These are phyloP conservation scores for Fusarium tricinctum DNA, from an alignment of 2,329 filamentous ascomycete species.

Conservation along the genomic window DNA sequence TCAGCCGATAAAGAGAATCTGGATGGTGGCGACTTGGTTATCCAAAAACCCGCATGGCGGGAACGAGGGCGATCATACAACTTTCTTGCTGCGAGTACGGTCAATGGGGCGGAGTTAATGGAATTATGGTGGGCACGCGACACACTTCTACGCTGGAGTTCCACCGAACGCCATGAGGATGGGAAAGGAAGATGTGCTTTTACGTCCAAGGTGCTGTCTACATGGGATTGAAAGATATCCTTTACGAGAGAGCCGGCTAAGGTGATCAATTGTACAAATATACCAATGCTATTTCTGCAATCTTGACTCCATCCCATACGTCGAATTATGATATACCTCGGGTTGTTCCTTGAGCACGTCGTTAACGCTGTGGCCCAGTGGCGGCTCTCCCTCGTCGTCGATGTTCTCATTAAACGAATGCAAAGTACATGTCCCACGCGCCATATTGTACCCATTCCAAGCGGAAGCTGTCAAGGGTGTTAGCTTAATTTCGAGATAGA, in stretches of 20 bases:
- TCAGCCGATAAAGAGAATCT: constrained; percentile 26
- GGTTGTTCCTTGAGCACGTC: constrained; percentile 65
- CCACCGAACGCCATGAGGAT: constrained; percentile 33
- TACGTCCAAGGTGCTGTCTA: constrained; percentile 19
- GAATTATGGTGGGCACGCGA: constrained; percentile 48
- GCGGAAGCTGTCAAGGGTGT: constrained; percentile 72
- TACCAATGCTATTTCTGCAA: constrained; percentile 43
- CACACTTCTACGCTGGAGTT: constrained; percentile 45
- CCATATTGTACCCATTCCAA: constrained; percentile 83
- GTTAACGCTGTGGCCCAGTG: constrained; percentile 70
- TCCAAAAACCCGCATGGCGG: constrained; percentile 28
- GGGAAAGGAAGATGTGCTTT: constrained; percentile 29
- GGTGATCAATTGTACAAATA: constrained; percentile 48
- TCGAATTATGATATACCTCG: constrained; percentile 45
- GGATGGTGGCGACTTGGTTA: constrained; percentile 39
- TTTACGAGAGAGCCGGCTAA: constrained; percentile 14
- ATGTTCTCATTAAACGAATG: constrained; percentile 81
- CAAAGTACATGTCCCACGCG: constrained; percentile 80
- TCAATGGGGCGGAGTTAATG: constrained; percentile 49
- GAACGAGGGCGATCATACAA: constrained; percentile 39
- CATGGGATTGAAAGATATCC: constrained; percentile 26
- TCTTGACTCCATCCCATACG: constrained; percentile 27
- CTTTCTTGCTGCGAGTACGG: constrained; percentile 46
- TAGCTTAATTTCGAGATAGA: constrained; percentile 13
- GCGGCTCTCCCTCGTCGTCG: constrained; percentile 73